These are phyloP conservation scores for Xylaria sp. DNA, from an alignment of 2,329 filamentous ascomycete genomes.

Conservation along the genomic window DNA sequence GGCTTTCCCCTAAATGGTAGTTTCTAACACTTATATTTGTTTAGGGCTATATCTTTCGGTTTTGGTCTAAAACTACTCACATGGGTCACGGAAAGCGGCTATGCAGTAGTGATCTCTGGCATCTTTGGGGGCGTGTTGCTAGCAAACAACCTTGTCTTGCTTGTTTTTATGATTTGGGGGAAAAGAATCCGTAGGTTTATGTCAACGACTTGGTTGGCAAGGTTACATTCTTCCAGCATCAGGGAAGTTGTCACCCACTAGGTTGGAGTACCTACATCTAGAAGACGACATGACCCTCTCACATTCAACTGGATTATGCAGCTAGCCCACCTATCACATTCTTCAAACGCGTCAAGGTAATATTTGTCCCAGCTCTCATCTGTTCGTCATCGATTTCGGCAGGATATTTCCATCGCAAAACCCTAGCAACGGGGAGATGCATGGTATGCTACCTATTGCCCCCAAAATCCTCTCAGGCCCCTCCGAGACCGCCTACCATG, in stretches of 20 bases:
- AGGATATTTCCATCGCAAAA: background rate
- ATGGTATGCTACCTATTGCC: background rate
- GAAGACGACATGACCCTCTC: conserved; percentile 2
- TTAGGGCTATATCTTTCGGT: conserved; percentile 62
- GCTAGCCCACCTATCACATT: conserved; percentile 17
- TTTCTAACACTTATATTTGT: conserved; percentile 16
- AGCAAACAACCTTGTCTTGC: conserved; percentile 60
- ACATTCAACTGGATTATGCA: conserved; percentile 15
- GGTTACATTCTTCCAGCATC: conserved; percentile 54
- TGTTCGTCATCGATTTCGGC: background rate
- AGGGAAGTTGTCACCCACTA: conserved; percentile 44
- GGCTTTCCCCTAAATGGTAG: background rate
- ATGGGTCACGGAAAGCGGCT: conserved; percentile 62
- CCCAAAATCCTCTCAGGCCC: conserved; percentile 2
- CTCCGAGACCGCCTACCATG: conserved; percentile 3
- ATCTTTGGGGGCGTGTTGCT: conserved; percentile 62
- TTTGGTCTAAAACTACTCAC: conserved; percentile 63
- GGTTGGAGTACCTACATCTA: conserved; percentile 27
- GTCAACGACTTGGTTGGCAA: conserved; percentile 60
- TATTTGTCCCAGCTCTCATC: background rate
- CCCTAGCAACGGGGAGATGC: background rate
- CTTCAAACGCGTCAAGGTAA: background rate
- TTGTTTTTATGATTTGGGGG: conserved; percentile 64
- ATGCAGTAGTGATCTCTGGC: conserved; percentile 62
- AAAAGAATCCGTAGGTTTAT: conserved; percentile 62